Evolutionary conservation across 2,329 filamentous ascomycete species (phyloP).

Genomic region (Zasmidium citrigriseum): DNA sequence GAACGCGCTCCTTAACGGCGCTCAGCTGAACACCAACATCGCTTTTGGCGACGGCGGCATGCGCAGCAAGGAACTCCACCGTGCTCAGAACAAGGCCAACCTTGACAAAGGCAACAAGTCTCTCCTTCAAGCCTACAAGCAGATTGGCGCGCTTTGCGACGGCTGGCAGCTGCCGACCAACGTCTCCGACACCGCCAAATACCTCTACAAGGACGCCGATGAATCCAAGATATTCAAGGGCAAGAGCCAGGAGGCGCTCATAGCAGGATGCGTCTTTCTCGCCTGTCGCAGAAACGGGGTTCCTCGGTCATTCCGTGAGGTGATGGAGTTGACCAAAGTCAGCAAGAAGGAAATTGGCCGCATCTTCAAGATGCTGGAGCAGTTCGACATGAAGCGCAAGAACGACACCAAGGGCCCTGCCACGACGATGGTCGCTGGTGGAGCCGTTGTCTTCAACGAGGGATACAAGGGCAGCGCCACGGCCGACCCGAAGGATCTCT

Average conservation of each 20-base stretch:
- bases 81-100: conserved; percentile 78
- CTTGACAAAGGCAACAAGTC: conserved; percentile 82
- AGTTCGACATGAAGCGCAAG: conserved; percentile 77
- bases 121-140: conserved; percentile 79
- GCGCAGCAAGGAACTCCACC: conserved; percentile 72
- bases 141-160: conserved; percentile 86
- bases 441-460: conserved; percentile 43
- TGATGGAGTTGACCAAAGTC: conserved; percentile 89
- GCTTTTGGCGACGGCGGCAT: conserved; percentile 76
- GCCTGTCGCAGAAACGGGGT: conserved; percentile 88
- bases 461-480: conserved; percentile 31
- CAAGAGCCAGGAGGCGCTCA: conserved; percentile 89
- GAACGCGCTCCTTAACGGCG: conserved; percentile 86
- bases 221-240: conserved; percentile 93
- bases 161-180: conserved; percentile 77
- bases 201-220: conserved; percentile 91
- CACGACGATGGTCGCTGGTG: conserved; percentile 41
- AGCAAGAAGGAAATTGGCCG: conserved; percentile 96
- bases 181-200: conserved; percentile 86
- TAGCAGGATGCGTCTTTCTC: conserved; percentile 96
- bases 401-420: conserved; percentile 50
- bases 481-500: conserved; percentile 56
- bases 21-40: conserved; percentile 85
- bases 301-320: conserved; percentile 89
- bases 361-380: conserved; percentile 90